Evolutionary conservation across 805 yeast genomes (phyloP).

Genomic region (Saccharomycopsis babjevae): DNA sequence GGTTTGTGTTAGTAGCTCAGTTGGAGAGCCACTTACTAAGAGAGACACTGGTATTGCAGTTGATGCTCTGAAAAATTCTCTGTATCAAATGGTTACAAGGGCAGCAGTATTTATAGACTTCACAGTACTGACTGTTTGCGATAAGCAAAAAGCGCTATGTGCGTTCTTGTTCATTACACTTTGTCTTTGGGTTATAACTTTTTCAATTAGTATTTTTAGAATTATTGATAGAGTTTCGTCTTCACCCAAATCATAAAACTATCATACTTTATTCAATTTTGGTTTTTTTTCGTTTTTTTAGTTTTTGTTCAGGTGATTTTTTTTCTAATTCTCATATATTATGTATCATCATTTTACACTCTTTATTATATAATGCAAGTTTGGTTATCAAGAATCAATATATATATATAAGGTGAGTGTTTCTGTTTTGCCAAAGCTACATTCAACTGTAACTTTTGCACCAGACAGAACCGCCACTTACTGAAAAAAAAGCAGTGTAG

Average conservation of each 20-base stretch:
- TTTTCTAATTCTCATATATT: background rate
- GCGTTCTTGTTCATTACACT: conserved; percentile 69
- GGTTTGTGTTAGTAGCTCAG: conserved; percentile 44
- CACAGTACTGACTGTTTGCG: conserved; percentile 47
- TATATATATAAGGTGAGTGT: background rate
- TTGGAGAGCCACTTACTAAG: background rate
- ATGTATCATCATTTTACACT: background rate
- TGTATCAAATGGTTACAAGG: conserved; percentile 20
- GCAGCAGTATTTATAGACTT: conserved; percentile 12
- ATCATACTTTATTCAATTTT: background rate
- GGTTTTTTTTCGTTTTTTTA: background rate
- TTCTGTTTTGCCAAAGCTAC: background rate
- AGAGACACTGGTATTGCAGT: conserved; percentile 18
- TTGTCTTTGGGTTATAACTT: conserved; percentile 76
- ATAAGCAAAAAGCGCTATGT: conserved; percentile 67
- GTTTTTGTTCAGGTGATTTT: background rate
- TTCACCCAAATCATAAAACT: conserved; percentile 4
- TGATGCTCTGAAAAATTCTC: conserved; percentile 19
- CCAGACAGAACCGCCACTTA: no score
- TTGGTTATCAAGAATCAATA: background rate
- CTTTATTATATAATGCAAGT: background rate
- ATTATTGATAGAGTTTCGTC: conserved; percentile 56
- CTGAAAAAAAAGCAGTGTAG: no score
- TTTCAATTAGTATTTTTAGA: conserved; percentile 71
- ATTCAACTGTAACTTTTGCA: no score